These are phyloP conservation scores for Pyronema omphalodes DNA, from an alignment of 495 filamentous ascomycete genomes.

Conservation along the genomic window DNA sequence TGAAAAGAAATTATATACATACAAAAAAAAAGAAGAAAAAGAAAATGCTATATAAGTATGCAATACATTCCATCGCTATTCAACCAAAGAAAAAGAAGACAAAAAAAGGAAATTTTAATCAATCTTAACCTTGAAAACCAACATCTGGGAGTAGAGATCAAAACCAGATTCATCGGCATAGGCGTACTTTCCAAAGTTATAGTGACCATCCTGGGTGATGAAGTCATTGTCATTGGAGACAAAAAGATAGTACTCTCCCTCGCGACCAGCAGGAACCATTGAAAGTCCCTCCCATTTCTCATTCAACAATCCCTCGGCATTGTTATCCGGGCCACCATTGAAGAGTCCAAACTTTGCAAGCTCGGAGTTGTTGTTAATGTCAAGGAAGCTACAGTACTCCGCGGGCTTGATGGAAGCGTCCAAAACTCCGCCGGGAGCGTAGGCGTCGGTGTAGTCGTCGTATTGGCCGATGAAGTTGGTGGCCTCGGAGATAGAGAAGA, in stretches of 20 bases:
- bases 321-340: slow-evolving; percentile 40
- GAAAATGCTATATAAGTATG: too few species aligned
- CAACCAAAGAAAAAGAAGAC: too few species aligned
- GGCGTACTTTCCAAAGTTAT: slow-evolving; percentile 41
- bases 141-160: slow-evolving; percentile 46
- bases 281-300: slow-evolving; percentile 72
- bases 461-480: slow-evolving; percentile 45
- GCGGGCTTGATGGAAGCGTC: slow-evolving; percentile 40
- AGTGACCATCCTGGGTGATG: slow-evolving; percentile 54
- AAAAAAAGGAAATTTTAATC: not conserved
- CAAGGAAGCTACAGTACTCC: slow-evolving; percentile 49
- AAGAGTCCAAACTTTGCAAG: slow-evolving; percentile 49
- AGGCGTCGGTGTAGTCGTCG: slow-evolving; percentile 29
- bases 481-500: slow-evolving; percentile 46
- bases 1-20: too few species aligned
- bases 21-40: too few species aligned
- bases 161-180: slow-evolving; percentile 47
- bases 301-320: slow-evolving; percentile 37
- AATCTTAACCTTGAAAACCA: slow-evolving; percentile 48
- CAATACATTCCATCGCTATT: too few species aligned
- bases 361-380: slow-evolving; percentile 53
- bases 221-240: slow-evolving; percentile 59
- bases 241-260: slow-evolving; percentile 39
- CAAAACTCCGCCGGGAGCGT: slow-evolving; percentile 34
- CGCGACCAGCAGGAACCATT: slow-evolving; percentile 38